These are phyloP conservation scores for Gossypioides kirkii DNA, from an alignment of 345 rosid species.

Conservation along the genomic window DNA sequence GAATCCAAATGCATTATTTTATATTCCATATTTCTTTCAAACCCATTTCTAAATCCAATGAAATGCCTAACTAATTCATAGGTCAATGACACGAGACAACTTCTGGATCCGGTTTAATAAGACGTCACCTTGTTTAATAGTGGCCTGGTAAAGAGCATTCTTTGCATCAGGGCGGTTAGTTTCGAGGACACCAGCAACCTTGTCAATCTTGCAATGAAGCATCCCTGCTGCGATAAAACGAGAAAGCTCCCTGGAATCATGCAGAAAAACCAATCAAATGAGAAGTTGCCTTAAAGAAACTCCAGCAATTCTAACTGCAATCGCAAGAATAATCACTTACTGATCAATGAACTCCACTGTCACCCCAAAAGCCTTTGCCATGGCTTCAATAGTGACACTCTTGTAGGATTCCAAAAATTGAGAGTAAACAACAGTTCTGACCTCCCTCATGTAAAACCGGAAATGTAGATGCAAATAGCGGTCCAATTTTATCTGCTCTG, in stretches of 20 bases:
- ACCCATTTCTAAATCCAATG: neutral
- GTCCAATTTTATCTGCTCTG: slow-evolving; percentile 83
- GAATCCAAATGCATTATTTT: neutral
- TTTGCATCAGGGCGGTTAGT: slow-evolving; percentile 97
- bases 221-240: slow-evolving; percentile 93
- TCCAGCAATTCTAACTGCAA: neutral
- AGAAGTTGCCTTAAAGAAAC: neutral
- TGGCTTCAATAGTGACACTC: slow-evolving; percentile 95
- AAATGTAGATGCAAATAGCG: slow-evolving; percentile 88
- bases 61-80: slow-evolving; percentile 33
- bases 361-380: slow-evolving; percentile 98
- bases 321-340: slow-evolving; percentile 44
- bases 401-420: slow-evolving; percentile 96
- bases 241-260: slow-evolving; percentile 73
- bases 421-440: slow-evolving; percentile 85
- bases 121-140: slow-evolving; percentile 99
- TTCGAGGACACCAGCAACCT: slow-evolving; percentile 97
- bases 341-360: slow-evolving; percentile 85
- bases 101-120: slow-evolving; percentile 92
- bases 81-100: slow-evolving; percentile 94
- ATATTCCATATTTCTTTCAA: neutral
- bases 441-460: slow-evolving; percentile 98
- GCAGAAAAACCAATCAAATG: neutral
- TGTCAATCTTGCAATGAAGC: slow-evolving; percentile 98
- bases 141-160: slow-evolving; percentile 96